These are phyloP conservation scores for Medicago arabica DNA, from an alignment of 306 rosid species.

Conservation along the genomic window DNA sequence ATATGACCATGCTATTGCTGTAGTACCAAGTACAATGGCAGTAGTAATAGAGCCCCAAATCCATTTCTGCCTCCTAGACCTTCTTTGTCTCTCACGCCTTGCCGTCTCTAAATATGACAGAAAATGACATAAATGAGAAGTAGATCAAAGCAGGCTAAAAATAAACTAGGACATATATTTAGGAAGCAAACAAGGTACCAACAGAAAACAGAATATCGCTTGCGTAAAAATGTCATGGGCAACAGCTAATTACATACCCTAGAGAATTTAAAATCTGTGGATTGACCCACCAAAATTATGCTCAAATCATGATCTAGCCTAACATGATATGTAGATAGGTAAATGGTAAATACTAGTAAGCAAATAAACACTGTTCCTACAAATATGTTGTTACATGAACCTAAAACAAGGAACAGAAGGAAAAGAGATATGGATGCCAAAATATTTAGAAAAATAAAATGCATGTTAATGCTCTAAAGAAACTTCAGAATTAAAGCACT, in stretches of 20 bases:
- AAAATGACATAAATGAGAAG: conserved; percentile 25
- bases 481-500: conserved; percentile 21
- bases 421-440: conserved; percentile 2
- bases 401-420: neutral
- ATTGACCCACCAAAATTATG: neutral
- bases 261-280: neutral
- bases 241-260: conserved; percentile 15
- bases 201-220: conserved; percentile 14
- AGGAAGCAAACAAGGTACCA: conserved; percentile 20
- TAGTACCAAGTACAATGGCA: conserved; percentile 65
- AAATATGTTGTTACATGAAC: conserved; percentile 17
- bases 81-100: conserved; percentile 75
- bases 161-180: conserved; percentile 19
- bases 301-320: neutral
- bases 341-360: conserved; percentile 10
- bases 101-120: conserved; percentile 65
- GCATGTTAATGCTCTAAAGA: neutral
- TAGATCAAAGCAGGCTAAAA: neutral
- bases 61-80: conserved; percentile 81
- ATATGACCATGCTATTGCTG: conserved; percentile 81
- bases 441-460: neutral
- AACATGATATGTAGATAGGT: conserved; percentile 1
- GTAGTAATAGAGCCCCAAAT: conserved; percentile 86
- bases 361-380: conserved; percentile 16
- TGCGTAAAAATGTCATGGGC: neutral